phyloP scores from a whole-genome alignment of 306 rosid genomes.

The Pyrus bretschneideri region DNA sequence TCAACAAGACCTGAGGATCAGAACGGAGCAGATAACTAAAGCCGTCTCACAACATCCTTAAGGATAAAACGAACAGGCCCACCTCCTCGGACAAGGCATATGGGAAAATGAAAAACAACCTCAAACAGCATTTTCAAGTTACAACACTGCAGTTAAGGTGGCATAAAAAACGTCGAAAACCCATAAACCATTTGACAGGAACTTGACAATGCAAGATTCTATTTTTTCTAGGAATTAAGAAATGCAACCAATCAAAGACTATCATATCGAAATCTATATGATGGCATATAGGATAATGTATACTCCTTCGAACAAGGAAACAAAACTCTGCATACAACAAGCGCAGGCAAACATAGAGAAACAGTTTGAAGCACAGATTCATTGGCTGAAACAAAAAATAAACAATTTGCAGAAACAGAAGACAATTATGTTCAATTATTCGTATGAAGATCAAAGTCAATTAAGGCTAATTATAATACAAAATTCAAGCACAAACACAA shows the following conservation, averaged over 20 bases:
- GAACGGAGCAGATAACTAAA: background rate
- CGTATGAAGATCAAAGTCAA: background rate
- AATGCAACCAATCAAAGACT: background rate
- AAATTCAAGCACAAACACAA: background rate
- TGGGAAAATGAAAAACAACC: background rate
- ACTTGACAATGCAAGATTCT: background rate
- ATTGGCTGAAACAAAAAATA: background rate
- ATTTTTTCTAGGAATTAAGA: background rate
- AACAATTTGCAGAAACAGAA: background rate
- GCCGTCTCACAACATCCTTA: background rate
- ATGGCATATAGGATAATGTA: background rate
- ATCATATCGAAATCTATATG: background rate
- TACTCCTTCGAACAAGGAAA: background rate
- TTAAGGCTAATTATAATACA: background rate
- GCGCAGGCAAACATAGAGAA: background rate
- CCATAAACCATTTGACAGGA: background rate
- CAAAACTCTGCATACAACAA: background rate
- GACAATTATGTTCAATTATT: background rate
- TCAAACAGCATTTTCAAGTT: background rate
- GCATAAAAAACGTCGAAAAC: background rate
- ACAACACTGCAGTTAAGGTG: background rate
- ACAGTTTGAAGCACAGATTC: background rate
- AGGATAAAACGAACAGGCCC: background rate
- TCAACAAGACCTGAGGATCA: constrained; percentile 9
- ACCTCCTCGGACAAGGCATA: background rate